Conservation (phyloP, 2,329 filamentous ascomycete genomes). For the Xylariaceae sp. region DNA sequence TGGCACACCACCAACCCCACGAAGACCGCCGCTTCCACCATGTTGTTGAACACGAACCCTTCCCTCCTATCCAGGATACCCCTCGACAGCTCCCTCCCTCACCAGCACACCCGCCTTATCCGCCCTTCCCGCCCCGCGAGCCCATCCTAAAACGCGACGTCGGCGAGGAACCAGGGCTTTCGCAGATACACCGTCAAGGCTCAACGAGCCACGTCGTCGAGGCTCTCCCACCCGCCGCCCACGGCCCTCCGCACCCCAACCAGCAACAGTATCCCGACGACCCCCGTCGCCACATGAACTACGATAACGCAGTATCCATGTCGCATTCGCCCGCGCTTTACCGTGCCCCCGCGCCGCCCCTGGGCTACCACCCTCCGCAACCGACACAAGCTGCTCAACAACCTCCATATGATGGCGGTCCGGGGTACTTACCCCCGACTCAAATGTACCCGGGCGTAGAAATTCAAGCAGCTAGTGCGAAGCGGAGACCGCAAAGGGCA, state of each 20-base stretch:
- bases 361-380: constrained; percentile 27
- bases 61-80: constrained; percentile 51
- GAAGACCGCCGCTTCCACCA: constrained; percentile 54
- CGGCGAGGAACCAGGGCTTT: constrained; percentile 40
- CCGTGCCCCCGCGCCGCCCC: constrained; percentile 25
- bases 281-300: constrained; percentile 48
- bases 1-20: constrained; percentile 39
- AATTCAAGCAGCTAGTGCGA: constrained; percentile 41
- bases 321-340: constrained; percentile 39
- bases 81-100: constrained; percentile 43
- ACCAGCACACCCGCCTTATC: constrained; percentile 41
- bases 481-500: constrained; percentile 60
- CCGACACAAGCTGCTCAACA: constrained; percentile 30
- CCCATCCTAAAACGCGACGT: constrained; percentile 53
- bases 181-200: constrained; percentile 46
- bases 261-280: constrained; percentile 40
- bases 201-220: constrained; percentile 43
- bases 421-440: constrained; percentile 36
- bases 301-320: constrained; percentile 44
- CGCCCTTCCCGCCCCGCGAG: constrained; percentile 45
- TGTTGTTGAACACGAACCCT: constrained; percentile 52
- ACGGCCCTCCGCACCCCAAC: constrained; percentile 33
- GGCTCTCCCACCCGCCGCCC: constrained; percentile 33
- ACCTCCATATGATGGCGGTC: constrained; percentile 31
- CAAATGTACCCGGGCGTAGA: constrained; percentile 33